Conservation (phyloP, 139 green algal genomes). For the Chlamydomonas schloesseri region DNA sequence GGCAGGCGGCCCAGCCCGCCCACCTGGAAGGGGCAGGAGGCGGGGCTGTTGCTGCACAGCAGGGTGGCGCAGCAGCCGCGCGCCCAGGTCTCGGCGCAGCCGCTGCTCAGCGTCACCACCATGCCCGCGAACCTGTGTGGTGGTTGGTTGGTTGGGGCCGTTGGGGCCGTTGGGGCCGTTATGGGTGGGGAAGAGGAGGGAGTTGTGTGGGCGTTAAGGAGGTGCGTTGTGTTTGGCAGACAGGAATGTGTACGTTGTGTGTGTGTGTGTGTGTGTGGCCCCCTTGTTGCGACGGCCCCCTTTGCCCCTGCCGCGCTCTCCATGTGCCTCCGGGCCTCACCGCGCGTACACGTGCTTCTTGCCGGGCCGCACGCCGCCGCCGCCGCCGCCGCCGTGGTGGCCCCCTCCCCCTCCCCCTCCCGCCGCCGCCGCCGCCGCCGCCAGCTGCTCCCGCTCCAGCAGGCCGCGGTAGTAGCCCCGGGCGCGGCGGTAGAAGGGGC, state of each 20-base stretch:
- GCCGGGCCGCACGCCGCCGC: too few species aligned
- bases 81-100: slow-evolving; percentile 29
- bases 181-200: neutral
- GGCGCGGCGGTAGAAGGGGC: slow-evolving; percentile 43
- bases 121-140: neutral
- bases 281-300: too few species aligned
- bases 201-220: too few species aligned
- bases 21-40: slow-evolving; percentile 16
- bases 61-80: slow-evolving; percentile 38
- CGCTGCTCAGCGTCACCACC: slow-evolving; percentile 35
- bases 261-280: neutral
- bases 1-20: too few species aligned
- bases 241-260: too few species aligned
- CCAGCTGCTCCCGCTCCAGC: neutral
- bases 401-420: neutral
- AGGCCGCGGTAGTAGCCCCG: slow-evolving; percentile 43
- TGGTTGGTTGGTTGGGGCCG: neutral
- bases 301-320: too few species aligned
- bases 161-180: neutral
- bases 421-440: neutral
- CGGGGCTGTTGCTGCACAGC: neutral
- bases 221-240: too few species aligned
- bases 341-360: too few species aligned
- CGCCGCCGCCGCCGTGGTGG: neutral
- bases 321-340: too few species aligned